Conservation (phyloP, 2,329 filamentous ascomycete genomes). For the Exophiala spinifera region DNA sequence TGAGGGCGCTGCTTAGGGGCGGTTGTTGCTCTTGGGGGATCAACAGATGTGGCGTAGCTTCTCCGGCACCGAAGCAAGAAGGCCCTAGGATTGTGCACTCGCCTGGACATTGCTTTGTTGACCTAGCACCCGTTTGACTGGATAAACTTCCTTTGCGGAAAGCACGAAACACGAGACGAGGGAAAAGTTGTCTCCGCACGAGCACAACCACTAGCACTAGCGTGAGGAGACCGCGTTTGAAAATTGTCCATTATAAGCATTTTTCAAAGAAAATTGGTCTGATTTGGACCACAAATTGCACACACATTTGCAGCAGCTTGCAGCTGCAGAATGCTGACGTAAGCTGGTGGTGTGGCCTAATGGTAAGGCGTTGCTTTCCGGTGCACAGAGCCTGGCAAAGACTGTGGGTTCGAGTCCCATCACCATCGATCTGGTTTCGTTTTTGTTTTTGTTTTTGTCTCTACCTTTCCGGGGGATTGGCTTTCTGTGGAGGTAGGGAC, state of each 20-base stretch:
- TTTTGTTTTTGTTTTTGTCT: neutral
- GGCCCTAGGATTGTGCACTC: neutral
- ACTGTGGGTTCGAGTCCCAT: conserved; percentile 33
- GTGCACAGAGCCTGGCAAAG: conserved; percentile 27
- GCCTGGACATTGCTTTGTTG: neutral
- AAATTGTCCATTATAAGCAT: neutral
- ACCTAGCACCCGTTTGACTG: too few relatives aligned
- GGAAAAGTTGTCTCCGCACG: neutral
- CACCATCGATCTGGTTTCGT: too few relatives aligned
- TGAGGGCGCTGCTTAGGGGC: conserved; percentile 79
- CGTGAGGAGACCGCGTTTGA: neutral
- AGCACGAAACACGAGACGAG: neutral
- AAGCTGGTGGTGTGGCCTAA: conserved; percentile 30
- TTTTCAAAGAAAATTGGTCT: neutral
- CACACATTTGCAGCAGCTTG: conserved; percentile 11
- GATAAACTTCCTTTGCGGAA: neutral
- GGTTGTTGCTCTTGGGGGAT: conserved; percentile 55
- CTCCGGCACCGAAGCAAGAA: conserved; percentile 24
- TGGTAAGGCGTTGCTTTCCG: conserved; percentile 34
- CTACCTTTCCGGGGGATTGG: conserved; percentile 1
- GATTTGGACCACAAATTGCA: conserved; percentile 19
- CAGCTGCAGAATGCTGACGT: conserved; percentile 1
- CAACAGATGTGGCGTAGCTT: conserved; percentile 11
- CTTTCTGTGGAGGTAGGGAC: too few relatives aligned
- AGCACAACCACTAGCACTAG: neutral